These are phyloP conservation scores for Aegilops tauschii DNA, from an alignment of 176 grass and related monocot species.

Conservation along the genomic window DNA sequence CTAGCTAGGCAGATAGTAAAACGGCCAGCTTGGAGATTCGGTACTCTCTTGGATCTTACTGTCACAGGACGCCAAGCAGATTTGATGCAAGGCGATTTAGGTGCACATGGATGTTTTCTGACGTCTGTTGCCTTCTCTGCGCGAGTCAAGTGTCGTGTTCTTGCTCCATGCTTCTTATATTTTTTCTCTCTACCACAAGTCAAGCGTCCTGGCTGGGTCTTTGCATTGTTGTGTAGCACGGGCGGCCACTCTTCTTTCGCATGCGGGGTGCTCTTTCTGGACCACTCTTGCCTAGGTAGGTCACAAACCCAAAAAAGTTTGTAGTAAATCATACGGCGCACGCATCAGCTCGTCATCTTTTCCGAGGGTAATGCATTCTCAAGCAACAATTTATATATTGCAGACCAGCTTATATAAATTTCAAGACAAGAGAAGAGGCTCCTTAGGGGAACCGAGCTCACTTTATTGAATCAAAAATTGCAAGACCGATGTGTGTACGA, in stretches of 20 bases:
- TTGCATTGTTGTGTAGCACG: conserved; percentile 6
- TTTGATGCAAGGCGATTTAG: not conserved
- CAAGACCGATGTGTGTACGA: no score
- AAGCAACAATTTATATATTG: not conserved
- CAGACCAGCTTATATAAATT: not conserved
- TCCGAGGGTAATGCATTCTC: not conserved
- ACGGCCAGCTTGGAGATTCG: conserved; percentile 20
- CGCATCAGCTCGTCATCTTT: not conserved
- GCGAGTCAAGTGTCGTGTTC: conserved; percentile 40
- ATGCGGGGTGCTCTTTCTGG: conserved; percentile 22
- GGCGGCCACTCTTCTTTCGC: not conserved
- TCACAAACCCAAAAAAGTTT: not conserved
- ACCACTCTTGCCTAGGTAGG: conserved; percentile 19
- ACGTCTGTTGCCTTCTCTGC: conserved; percentile 10
- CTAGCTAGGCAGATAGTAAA: not conserved
- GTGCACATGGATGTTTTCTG: conserved; percentile 18
- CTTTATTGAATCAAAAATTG: no score
- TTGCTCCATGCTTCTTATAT: not conserved
- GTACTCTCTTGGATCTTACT: conserved; percentile 26
- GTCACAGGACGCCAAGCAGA: conserved; percentile 28
- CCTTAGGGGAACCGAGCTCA: no score
- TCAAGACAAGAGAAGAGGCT: not conserved
- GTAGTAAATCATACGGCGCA: not conserved
- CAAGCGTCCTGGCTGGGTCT: conserved; percentile 22
- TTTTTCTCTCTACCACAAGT: not conserved